Evolutionary conservation across 208 protist species (phyloP).

Genomic region (Crithidia expoeki): DNA sequence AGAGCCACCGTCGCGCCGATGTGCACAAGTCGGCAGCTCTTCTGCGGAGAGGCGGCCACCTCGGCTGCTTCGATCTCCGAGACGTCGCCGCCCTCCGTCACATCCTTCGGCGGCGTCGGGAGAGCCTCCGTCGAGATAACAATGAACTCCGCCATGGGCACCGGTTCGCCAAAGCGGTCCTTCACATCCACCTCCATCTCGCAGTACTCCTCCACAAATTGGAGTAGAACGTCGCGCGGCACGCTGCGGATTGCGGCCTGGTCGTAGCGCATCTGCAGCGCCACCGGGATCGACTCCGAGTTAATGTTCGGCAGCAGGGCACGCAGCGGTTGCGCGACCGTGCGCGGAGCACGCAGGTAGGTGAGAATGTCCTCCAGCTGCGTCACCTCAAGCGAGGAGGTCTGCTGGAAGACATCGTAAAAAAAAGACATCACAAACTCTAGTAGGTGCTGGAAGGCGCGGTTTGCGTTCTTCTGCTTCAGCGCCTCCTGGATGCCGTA

Average conservation of each 20-base stretch:
- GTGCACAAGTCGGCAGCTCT: slow-evolving; percentile 61
- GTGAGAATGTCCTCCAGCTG: slow-evolving; percentile 43
- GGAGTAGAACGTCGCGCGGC: slow-evolving; percentile 48
- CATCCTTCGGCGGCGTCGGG: slow-evolving; percentile 26
- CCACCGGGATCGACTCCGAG: slow-evolving; percentile 56
- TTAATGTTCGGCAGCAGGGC: slow-evolving; percentile 53
- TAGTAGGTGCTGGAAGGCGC: slow-evolving; percentile 43
- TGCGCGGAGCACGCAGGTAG: slow-evolving; percentile 57
- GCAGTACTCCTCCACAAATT: slow-evolving; percentile 78
- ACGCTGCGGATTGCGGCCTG: slow-evolving; percentile 50
- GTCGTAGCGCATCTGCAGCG: slow-evolving; percentile 60
- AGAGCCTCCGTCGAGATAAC: slow-evolving; percentile 58
- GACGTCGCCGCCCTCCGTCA: slow-evolving; percentile 5
- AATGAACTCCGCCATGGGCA: slow-evolving; percentile 76
- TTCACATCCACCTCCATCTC: slow-evolving; percentile 60
- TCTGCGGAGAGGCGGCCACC: slow-evolving; percentile 25
- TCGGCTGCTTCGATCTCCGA: slow-evolving; percentile 1
- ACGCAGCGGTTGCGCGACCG: slow-evolving; percentile 29
- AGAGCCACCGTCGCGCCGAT: slow-evolving; percentile 67
- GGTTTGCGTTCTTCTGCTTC: slow-evolving; percentile 36
- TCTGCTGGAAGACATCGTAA: slow-evolving; percentile 47
- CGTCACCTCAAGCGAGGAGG: slow-evolving; percentile 34
- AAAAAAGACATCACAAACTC: slow-evolving; percentile 86
- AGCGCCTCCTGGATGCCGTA: slow-evolving; percentile 45
- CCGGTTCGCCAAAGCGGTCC: slow-evolving; percentile 55